Evolutionary conservation across 176 grass and related monocot species (phyloP).

Genomic region (Canna indica): DNA sequence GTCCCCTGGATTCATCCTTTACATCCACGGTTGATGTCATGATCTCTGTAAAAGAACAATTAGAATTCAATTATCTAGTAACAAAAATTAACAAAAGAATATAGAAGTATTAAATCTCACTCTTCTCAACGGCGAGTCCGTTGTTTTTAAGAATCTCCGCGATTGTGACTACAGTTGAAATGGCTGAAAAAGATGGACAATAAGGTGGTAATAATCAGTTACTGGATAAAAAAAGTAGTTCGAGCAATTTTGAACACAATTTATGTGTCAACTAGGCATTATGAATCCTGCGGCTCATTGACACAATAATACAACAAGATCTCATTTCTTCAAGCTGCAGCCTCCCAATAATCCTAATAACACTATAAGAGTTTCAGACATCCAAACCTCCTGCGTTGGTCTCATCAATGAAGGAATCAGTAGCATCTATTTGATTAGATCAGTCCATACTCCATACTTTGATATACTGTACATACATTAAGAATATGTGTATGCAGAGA

Average conservation of each 20-base stretch:
- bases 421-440: no score
- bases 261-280: background rate
- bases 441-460: no score
- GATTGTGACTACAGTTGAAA: constrained; percentile 79
- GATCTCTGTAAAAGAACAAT: constrained; percentile 38
- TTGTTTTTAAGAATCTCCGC: constrained; percentile 95
- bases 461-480: no score
- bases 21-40: constrained; percentile 71
- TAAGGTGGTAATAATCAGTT: background rate
- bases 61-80: background rate
- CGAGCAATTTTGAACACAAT: background rate
- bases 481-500: no score
- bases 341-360: no score
- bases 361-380: no score
- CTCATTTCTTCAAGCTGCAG: no score
- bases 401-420: no score
- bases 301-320: background rate
- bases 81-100: background rate
- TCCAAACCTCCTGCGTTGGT: no score
- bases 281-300: background rate
- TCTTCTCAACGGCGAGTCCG: constrained; percentile 78
- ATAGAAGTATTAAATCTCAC: constrained; percentile 33
- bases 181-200: constrained; percentile 49
- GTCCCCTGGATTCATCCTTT: constrained; percentile 55
- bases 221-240: background rate